A percentile compares a stretch with the other conserved stretches of the same genome.
These are phyloP conservation scores for Puccinia horiana DNA, from an alignment of 1,284 basidiomycete genomes.

Conservation along the genomic window DNA sequence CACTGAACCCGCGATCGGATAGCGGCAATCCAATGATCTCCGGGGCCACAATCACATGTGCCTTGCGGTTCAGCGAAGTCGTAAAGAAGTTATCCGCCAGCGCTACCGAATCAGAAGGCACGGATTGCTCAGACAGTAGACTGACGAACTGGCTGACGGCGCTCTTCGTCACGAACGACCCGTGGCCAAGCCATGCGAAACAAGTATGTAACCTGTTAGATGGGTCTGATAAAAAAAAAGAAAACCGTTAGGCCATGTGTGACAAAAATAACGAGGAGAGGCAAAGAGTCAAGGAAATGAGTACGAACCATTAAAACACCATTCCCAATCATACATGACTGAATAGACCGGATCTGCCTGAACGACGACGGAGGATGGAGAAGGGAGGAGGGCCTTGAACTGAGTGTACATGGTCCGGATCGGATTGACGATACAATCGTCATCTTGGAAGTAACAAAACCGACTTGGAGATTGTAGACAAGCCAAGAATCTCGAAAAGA, in stretches of 20 bases:
- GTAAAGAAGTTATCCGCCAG: constrained; percentile 56
- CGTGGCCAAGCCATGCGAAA: constrained; percentile 56
- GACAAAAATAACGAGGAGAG: neutral
- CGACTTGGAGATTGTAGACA: constrained; percentile 53
- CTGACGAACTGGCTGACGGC: constrained; percentile 52
- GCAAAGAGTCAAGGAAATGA: constrained; percentile 48
- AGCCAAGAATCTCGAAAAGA: constrained; percentile 55
- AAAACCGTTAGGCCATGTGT: neutral
- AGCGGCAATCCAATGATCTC: constrained; percentile 17
- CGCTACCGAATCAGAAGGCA: constrained; percentile 32
- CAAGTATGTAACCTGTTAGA: constrained; percentile 52
- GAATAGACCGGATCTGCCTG: constrained; percentile 50
- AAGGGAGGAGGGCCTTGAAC: constrained; percentile 52
- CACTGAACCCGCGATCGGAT: constrained; percentile 38
- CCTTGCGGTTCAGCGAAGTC: constrained; percentile 54
- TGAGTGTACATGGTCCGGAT: constrained; percentile 53
- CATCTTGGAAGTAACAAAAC: constrained; percentile 57
- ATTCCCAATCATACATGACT: constrained; percentile 53
- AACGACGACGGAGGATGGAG: constrained; percentile 51
- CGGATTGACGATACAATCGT: constrained; percentile 55
- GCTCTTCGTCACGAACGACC: constrained; percentile 53
- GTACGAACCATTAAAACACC: constrained; percentile 54
- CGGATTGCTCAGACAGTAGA: constrained; percentile 9
- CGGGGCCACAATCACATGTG: constrained; percentile 51
- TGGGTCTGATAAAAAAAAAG: constrained; percentile 24